A percentile compares a stretch with the other conserved stretches of the same genome.
These are phyloP conservation scores for Myxozyma sirexii DNA, from an alignment of 805 yeast species.

Conservation along the genomic window DNA sequence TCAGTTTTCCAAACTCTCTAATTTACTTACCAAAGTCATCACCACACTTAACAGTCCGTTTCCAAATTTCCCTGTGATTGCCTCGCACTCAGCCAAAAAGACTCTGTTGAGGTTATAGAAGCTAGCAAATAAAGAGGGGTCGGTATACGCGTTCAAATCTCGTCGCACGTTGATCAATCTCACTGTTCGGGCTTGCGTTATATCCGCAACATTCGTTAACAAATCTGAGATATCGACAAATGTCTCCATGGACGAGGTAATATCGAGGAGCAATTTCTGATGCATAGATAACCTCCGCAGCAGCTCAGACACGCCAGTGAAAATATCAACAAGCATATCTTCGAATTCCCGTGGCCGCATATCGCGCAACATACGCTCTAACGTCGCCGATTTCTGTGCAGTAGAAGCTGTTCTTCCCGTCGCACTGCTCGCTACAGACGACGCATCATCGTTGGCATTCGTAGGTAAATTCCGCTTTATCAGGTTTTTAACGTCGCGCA, in stretches of 20 bases:
- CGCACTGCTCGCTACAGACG: constrained; percentile 38
- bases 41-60: constrained; percentile 69
- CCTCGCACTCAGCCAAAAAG: constrained; percentile 82
- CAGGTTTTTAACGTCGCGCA: constrained; percentile 69
- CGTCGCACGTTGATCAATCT: constrained; percentile 77
- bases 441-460: constrained; percentile 43
- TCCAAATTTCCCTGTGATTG: constrained; percentile 67
- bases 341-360: constrained; percentile 78
- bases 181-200: constrained; percentile 74
- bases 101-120: constrained; percentile 67
- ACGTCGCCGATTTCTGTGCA: constrained; percentile 45
- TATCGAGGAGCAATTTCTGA: constrained; percentile 74
- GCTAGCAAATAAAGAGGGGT: constrained; percentile 64
- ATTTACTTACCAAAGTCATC: constrained; percentile 17
- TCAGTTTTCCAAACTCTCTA: too few species aligned
- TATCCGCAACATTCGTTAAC: constrained; percentile 56
- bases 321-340: constrained; percentile 63
- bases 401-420: constrained; percentile 36
- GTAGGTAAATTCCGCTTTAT: constrained; percentile 67
- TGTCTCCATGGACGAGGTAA: constrained; percentile 55
- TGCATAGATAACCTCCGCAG: constrained; percentile 73
- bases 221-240: constrained; percentile 46
- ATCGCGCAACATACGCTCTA: constrained; percentile 57
- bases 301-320: constrained; percentile 67
- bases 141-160: constrained; percentile 62